Evolutionary conservation across 2,329 filamentous ascomycete genomes (phyloP), one percentile per base, ranked within the genome.

Genomic region (Fusarium phyllophilum): DNA sequence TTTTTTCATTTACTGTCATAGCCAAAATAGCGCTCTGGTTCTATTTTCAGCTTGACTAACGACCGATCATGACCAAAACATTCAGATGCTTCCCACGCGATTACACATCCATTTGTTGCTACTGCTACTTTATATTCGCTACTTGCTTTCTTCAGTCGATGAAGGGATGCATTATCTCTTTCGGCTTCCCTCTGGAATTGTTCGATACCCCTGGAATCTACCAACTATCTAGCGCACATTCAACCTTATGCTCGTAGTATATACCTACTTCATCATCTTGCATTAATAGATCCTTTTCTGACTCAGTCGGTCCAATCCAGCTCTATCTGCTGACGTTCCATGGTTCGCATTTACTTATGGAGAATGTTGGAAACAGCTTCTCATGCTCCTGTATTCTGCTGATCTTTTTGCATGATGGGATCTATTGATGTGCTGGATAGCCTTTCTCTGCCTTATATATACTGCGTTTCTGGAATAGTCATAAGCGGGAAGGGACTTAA

Each of bases 1-100:
- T 59, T 69, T 26, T 54, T 70, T 71, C 60, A 61, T 68, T 70
- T 51, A 70, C 45, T 33, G 31, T 66, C 65, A 59, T 62, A 56
- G 66, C 65, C 67, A 72, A 56, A 75, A 68, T 68, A 73, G 72
- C 68, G 72, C 76, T 70, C 57, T 65, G 64, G 48, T 75, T 71
- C 45, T 64, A 62, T 77, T 73, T 57, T 55, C 56, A 64, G 65
- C 66, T 74, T 76, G 56, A 69, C 66, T 78, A 68, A 78, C 62
- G 77, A 78, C 77, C 60, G 62, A 62, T 76, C 70, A 78, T 72
- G 75, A 78, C 70, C 70, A 65, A 66, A 73, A 68, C 61, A 72
- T 57, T 34, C 76, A 68, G 63, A 77, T 62, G 74, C 68, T 75
- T 54, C 52, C 62, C 68, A 77, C 68, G 58, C 71, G 68, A 69